A percentile compares a stretch with the other conserved stretches of the same genome.
These are phyloP conservation scores for Kazachstania psychrophila DNA, from an alignment of 805 yeast genomes.

Conservation along the genomic window DNA sequence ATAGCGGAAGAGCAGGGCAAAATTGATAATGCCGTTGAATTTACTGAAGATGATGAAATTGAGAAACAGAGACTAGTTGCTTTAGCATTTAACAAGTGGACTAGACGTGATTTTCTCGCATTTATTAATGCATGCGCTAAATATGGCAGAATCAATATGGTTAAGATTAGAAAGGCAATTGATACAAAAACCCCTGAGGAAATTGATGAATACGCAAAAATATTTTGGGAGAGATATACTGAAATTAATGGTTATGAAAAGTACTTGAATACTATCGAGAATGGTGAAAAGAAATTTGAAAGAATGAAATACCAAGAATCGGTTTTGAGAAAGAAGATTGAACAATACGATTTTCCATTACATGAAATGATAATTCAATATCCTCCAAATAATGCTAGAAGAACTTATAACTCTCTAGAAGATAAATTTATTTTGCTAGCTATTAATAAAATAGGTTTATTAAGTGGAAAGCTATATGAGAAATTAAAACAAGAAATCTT, in stretches of 20 bases:
- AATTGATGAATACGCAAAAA: slow-evolving; percentile 46
- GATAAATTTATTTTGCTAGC: slow-evolving; percentile 57
- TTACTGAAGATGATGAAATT: slow-evolving; percentile 53
- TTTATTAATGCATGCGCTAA: slow-evolving; percentile 63
- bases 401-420: slow-evolving; percentile 59
- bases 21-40: slow-evolving; percentile 47
- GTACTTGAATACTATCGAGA: slow-evolving; percentile 60
- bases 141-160: slow-evolving; percentile 47
- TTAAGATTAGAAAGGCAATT: slow-evolving; percentile 44
- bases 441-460: slow-evolving; percentile 57
- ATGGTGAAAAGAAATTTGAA: slow-evolving; percentile 59
- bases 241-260: slow-evolving; percentile 65
- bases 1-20: slow-evolving; percentile 40
- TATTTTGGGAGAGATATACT: slow-evolving; percentile 53
- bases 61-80: slow-evolving; percentile 44
- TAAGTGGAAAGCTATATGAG: slow-evolving; percentile 51
- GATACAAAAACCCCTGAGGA: slow-evolving; percentile 52
- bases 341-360: slow-evolving; percentile 47
- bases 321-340: slow-evolving; percentile 45
- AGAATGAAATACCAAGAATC: slow-evolving; percentile 47
- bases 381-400: slow-evolving; percentile 76
- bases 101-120: slow-evolving; percentile 64
- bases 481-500: slow-evolving; percentile 55
- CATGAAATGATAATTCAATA: slow-evolving; percentile 57
- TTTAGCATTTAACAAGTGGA: slow-evolving; percentile 59